Base-by-base conservation (phyloP, 768 basidiomycete genomes). In the Amanita subjunquillea region DNA sequence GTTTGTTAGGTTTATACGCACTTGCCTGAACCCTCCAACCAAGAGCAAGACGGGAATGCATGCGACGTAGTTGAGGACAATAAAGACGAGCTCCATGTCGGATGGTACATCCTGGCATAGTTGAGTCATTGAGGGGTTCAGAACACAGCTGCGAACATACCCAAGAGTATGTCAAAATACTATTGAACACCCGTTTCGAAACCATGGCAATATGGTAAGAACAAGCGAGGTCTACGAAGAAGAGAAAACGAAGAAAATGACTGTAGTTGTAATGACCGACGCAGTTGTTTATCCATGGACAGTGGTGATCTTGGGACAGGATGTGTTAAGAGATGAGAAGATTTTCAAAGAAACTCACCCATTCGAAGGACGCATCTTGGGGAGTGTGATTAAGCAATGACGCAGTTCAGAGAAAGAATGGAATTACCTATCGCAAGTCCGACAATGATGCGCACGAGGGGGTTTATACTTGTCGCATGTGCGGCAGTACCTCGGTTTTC, bases 201-300 rank as follows among this genome's bases (percentile, higher is more conserved):
- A 97, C 70, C 87, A 98, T 92, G n/a, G 65, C 70, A 42, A 93
- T 62, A 60, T 99, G 94, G 60, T 92, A 96, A 17, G 75, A 73
- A 62, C 92, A 95, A 2, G 93, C 82, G n/a, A 91, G 15, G 63
- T 96, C 91, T 49, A 97, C 93, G 58, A 77, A 95, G 67, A 94
- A 87, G 0, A 97, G 77, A 70, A 97, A 98, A 17, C 93, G 87
- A 48, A 96, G 71, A 59, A 91, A 91, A 67, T 89, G 78, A 1
- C 86, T 87, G 57, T 96, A 84, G 65, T 97, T 99, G 69, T 75
- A 80, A 65, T 91, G 85, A 0, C 96, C 96, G 56, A 99, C 87
- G 62, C 94, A 95, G 59, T 93, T 97, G 65, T 91, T 85, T 30
- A 92, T 81, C 91, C 90, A 94, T 6, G 90, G 91, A 63, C 90